phyloP scores from a whole-genome alignment of 768 basidiomycete genomes.

The Crepidotus variabilis region DNA sequence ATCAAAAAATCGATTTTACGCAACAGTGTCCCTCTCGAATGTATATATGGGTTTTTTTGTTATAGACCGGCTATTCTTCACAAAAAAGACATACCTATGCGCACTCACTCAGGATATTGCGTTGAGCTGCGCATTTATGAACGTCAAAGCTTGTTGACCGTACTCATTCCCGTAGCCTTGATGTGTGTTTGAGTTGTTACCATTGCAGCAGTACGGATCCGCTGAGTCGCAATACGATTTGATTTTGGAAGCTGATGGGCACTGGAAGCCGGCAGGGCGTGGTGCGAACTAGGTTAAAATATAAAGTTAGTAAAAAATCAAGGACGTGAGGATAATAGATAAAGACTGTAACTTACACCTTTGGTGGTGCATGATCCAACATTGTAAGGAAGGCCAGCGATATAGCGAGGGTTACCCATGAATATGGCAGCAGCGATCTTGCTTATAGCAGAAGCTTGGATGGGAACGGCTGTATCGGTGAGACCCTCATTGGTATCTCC shows the following conservation, averaged over 20 bases:
- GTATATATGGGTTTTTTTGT: no score
- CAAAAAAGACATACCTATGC: no score
- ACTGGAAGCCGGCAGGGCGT: constrained; percentile 28
- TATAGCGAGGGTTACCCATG: constrained; percentile 30
- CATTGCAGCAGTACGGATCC: constrained; percentile 32
- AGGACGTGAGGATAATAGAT: no score
- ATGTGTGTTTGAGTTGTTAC: background rate
- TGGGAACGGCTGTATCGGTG: constrained; percentile 24
- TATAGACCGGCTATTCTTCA: no score
- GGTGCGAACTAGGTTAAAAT: constrained; percentile 28
- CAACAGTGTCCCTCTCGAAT: no score
- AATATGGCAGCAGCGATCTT: constrained; percentile 31
- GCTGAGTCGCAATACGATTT: constrained; percentile 30
- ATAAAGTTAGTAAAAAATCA: background rate
- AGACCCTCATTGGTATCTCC: constrained; percentile 29
- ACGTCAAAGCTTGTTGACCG: no score
- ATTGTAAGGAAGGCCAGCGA: constrained; percentile 27
- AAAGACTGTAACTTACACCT: constrained; percentile 19
- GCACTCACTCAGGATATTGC: no score
- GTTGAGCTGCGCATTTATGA: no score
- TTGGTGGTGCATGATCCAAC: constrained; percentile 28
- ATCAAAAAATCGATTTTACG: no score
- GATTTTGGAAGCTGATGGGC: constrained; percentile 24
- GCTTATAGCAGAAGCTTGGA: constrained; percentile 20
- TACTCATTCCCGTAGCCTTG: no score